Evolutionary conservation across 805 yeast species (phyloP), one percentile per base, ranked within the genome.

Genomic region (Yamadazyma nakazawae): DNA sequence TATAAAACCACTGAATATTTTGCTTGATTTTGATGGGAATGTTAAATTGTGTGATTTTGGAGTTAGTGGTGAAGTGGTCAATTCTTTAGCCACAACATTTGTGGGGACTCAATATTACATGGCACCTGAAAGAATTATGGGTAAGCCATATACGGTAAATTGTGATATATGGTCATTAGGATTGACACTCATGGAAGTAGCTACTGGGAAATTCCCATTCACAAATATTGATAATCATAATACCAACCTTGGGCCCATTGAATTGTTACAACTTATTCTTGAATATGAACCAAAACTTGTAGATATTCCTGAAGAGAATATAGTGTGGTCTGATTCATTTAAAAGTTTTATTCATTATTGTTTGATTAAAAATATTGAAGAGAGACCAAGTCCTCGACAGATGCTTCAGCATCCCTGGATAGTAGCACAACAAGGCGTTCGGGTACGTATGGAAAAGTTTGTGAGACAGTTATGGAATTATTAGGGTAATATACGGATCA

Each of bases 101-200:
- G 94, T 97, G 0, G 99, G 99, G 2, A 94, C 99, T 0, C 91
- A 96, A 10, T 92, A 88, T 62, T 94, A 94, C 65, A 94, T 94
- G 99, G 98, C 99, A 0, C 99, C 99, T 0, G 99, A 94, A 65
- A 77, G 99, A 56, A 92, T 94, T 43, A 88, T 88, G 70, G 97
- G 97, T 25, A 92, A 89, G 60, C 94, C 97, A 1, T 94, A 94
- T 61, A 85, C 96, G 10, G 97, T 92, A 2, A 88, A 96, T 3
- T 84, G 95, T 57, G 99, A 94, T 62, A 92, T 94, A 13, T 94
- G 99, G 99, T 90, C 97, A 1, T 68, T 94, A 28, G 99, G 99
- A 0, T 72, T 94, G 37, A 59, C 67, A 1, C 49, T 94, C 40
- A 70, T 94, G 59, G 99, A 94, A 61, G 97, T 92, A 24, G 97